A percentile compares a stretch with the other conserved stretches of the same genome.
Evolutionary conservation across 371 early-diverging fungal genomes (phyloP).

Genomic region (Lichtheimia corymbifera): DNA sequence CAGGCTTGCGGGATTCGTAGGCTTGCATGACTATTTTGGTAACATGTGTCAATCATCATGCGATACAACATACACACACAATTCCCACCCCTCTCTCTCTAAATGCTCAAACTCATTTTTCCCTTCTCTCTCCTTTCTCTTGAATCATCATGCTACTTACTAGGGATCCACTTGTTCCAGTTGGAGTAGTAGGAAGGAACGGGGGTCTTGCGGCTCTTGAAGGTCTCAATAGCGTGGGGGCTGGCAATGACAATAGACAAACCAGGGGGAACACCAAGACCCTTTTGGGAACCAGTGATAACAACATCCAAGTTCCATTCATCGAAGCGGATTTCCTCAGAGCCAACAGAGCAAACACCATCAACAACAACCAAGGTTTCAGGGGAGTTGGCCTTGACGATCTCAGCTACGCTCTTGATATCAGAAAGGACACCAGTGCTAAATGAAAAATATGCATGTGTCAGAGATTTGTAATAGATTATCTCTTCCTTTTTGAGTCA

Average conservation of each 20-base stretch:
- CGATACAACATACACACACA: too few species aligned
- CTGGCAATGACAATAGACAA: slow-evolving; percentile 83
- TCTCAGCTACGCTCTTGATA: slow-evolving; percentile 74
- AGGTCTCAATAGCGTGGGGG: slow-evolving; percentile 70
- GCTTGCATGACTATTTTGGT: slow-evolving; percentile 79
- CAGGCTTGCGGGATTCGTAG: slow-evolving; percentile 88
- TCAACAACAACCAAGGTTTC: slow-evolving; percentile 91
- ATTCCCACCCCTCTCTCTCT: too few species aligned
- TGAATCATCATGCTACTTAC: slow-evolving; percentile 27
- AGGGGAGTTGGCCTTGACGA: slow-evolving; percentile 80
- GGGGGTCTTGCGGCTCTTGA: slow-evolving; percentile 71
- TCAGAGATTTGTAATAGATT: not conserved
- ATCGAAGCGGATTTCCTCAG: slow-evolving; percentile 91
- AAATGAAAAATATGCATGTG: not conserved
- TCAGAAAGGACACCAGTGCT: slow-evolving; percentile 87
- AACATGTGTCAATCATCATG: not conserved
- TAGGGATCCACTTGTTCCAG: slow-evolving; percentile 88
- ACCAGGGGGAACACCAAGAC: slow-evolving; percentile 89
- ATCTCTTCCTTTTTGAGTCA: not conserved
- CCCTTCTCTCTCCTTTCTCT: not conserved
- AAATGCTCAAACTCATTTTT: not conserved
- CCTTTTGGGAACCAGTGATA: slow-evolving; percentile 95
- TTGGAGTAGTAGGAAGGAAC: slow-evolving; percentile 75
- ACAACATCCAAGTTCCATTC: slow-evolving; percentile 90
- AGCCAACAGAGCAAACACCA: slow-evolving; percentile 95